phyloP scores from a whole-genome alignment of 768 basidiomycete genomes.

The Lactarius sanguifluus region DNA sequence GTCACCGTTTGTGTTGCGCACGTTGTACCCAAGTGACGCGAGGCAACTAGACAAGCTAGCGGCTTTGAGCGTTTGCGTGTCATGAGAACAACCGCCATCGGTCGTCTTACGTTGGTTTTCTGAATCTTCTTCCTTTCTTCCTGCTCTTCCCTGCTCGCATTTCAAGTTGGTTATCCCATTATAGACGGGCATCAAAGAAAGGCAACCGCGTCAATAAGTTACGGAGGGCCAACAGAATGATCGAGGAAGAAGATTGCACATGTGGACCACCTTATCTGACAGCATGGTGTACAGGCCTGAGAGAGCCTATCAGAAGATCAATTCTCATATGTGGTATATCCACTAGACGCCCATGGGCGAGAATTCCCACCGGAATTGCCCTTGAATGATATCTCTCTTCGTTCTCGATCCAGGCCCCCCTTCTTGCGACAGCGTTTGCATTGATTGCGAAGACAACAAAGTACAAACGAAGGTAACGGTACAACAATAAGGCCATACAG shows the following conservation, averaged over 20 bases:
- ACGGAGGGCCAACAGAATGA: background rate
- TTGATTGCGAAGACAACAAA: constrained; percentile 18
- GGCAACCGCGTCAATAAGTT: background rate
- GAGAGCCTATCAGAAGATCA: constrained; percentile 2
- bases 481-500: background rate
- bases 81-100: background rate
- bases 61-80: background rate
- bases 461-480: constrained; percentile 6
- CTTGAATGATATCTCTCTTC: background rate
- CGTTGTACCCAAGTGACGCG: background rate
- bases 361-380: background rate
- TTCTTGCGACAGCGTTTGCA: constrained; percentile 12
- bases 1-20: background rate
- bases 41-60: background rate
- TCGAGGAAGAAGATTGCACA: background rate
- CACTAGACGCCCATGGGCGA: background rate
- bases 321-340: background rate
- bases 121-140: background rate
- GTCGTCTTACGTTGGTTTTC: background rate
- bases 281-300: background rate
- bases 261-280: background rate
- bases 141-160: background rate
- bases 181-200: background rate
- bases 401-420: background rate
- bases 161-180: constrained; percentile 1